Conservation (phyloP, 305 asterid species). For the Salvia sclarea region DNA sequence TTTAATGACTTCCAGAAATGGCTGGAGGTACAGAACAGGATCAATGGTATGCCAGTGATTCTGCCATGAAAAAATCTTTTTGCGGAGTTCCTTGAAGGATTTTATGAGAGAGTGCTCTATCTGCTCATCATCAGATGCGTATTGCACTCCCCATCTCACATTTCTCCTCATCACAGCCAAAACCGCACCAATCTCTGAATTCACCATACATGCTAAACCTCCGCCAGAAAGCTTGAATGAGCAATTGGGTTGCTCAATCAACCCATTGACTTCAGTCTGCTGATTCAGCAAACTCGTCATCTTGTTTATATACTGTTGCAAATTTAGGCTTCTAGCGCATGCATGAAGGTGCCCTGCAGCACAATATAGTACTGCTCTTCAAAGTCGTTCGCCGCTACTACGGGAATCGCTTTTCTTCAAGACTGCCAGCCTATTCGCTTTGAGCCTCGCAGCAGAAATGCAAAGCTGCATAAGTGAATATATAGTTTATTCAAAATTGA, state of each 20-base stretch:
- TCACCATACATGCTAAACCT: constrained; percentile 82
- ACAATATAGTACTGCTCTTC: constrained; percentile 36
- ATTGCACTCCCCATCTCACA: constrained; percentile 93
- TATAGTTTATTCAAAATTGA: constrained; percentile 24
- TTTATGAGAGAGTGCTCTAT: constrained; percentile 77
- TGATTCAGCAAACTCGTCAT: constrained; percentile 51
- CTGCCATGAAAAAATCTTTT: constrained; percentile 75
- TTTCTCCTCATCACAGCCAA: constrained; percentile 99
- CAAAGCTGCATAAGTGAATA: no score
- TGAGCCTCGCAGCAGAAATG: no score
- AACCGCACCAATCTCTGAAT: constrained; percentile 96
- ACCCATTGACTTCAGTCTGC: constrained; percentile 48
- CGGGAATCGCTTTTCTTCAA: no score
- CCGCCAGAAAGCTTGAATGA: constrained; percentile 60
- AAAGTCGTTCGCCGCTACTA: no score
- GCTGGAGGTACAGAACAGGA: constrained; percentile 80
- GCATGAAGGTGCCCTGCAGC: constrained; percentile 39
- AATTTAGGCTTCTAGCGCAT: constrained; percentile 31
- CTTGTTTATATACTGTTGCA: constrained; percentile 40
- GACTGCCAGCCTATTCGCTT: no score
- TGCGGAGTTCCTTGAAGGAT: constrained; percentile 81
- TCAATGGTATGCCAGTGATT: constrained; percentile 73
- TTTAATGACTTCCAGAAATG: constrained; percentile 85
- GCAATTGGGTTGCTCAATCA: constrained; percentile 44
- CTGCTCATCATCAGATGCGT: constrained; percentile 82